These are phyloP conservation scores for Lodderomyces oxycetoniae DNA, from an alignment of 1,139 yeast genomes.

Conservation along the genomic window DNA sequence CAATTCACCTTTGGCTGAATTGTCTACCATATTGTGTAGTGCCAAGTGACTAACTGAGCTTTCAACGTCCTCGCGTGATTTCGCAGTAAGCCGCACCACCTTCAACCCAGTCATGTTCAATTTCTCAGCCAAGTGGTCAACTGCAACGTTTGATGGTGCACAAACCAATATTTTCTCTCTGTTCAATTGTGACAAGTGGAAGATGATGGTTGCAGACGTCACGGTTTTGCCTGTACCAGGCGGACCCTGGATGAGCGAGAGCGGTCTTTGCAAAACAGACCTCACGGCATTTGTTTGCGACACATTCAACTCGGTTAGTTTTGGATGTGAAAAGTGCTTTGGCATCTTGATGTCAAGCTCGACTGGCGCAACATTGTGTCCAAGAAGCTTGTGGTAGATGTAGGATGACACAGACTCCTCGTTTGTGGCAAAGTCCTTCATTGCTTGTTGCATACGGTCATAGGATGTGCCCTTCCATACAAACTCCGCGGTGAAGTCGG, in stretches of 20 bases:
- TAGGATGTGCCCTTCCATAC: conserved; percentile 88
- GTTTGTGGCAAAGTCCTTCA: conserved; percentile 67
- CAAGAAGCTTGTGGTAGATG: conserved; percentile 74
- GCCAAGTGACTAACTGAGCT: conserved; percentile 51
- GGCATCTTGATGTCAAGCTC: conserved; percentile 63
- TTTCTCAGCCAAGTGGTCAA: conserved; percentile 81
- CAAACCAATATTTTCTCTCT: conserved; percentile 68
- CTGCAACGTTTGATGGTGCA: conserved; percentile 96
- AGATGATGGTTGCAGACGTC: conserved; percentile 84
- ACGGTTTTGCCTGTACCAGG: conserved; percentile 98
- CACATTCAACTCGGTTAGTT: conserved; percentile 63
- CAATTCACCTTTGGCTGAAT: conserved; percentile 50
- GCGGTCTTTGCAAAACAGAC: conserved; percentile 66
- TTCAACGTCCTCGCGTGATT: conserved; percentile 77
- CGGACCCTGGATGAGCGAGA: conserved; percentile 93
- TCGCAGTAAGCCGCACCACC: conserved; percentile 75
- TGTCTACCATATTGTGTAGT: conserved; percentile 46
- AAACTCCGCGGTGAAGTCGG: conserved; percentile 79
- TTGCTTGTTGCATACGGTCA: conserved; percentile 78
- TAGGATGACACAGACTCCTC: conserved; percentile 71
- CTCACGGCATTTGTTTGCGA: conserved; percentile 80
- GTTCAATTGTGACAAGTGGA: conserved; percentile 62
- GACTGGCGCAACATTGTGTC: conserved; percentile 69
- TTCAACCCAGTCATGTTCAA: conserved; percentile 62
- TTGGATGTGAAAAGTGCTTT: conserved; percentile 56